Percentiles rank a stretch among this genome's conserved stretches.
These are phyloP conservation scores for Tetrapyrgos nigripes DNA, from an alignment of 1,284 basidiomycete genomes.

Conservation along the genomic window DNA sequence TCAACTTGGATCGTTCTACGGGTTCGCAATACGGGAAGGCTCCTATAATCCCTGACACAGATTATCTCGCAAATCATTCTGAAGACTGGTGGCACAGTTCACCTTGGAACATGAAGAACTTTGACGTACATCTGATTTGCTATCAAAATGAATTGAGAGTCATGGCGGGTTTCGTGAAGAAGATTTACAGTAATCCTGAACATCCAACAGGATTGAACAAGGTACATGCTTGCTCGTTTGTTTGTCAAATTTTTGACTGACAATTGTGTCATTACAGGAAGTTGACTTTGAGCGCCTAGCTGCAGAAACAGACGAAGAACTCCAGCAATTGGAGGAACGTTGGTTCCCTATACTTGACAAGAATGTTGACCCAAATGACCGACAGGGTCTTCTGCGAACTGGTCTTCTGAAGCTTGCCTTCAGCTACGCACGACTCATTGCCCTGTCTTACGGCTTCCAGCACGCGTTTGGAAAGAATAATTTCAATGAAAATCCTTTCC, in stretches of 20 bases:
- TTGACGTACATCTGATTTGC: constrained; percentile 78
- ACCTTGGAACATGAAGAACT: constrained; percentile 68
- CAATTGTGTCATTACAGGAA: constrained; percentile 43
- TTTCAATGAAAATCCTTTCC: constrained; percentile 65
- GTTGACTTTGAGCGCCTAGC: constrained; percentile 70
- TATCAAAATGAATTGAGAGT: constrained; percentile 77
- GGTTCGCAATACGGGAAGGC: constrained; percentile 86
- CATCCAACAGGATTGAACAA: constrained; percentile 71
- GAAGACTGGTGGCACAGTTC: constrained; percentile 78
- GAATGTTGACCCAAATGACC: constrained; percentile 53
- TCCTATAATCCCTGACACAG: constrained; percentile 75
- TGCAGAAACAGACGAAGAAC: constrained; percentile 67
- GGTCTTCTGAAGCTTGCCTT: constrained; percentile 69
- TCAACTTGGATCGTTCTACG: constrained; percentile 83
- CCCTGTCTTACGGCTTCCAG: constrained; percentile 79
- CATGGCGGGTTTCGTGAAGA: constrained; percentile 62
- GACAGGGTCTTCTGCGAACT: constrained; percentile 64
- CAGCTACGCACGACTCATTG: constrained; percentile 72
- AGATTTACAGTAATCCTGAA: constrained; percentile 75
- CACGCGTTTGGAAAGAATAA: constrained; percentile 68
- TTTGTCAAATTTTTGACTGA: background rate
- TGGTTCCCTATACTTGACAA: constrained; percentile 60
- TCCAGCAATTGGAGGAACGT: constrained; percentile 55
- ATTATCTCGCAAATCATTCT: constrained; percentile 78
- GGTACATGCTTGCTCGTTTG: constrained; percentile 40